phyloP scores from a whole-genome alignment of 164 flowering plant genomes.

The Dillenia suffruticosa region DNA sequence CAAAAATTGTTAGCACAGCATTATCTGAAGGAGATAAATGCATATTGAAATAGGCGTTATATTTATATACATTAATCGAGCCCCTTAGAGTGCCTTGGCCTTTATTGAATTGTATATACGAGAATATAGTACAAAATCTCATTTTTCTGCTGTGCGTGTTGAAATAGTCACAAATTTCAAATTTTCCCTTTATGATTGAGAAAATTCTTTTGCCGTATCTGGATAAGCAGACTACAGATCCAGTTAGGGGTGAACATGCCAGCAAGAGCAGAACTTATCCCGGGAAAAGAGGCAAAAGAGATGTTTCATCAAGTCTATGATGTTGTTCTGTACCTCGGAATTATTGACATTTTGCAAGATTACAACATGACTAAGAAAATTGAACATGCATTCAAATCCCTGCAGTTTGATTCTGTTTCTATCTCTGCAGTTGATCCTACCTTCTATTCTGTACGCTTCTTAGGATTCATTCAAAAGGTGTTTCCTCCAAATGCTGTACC shows the following conservation, averaged over 20 bases:
- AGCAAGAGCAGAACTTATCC: slow-evolving; percentile 82
- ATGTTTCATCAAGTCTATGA: slow-evolving; percentile 69
- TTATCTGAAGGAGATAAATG: too few relatives aligned
- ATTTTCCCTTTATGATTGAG: neutral
- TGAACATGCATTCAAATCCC: slow-evolving; percentile 88
- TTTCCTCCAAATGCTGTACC: slow-evolving; percentile 53
- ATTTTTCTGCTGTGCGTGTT: neutral
- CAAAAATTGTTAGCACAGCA: too few relatives aligned
- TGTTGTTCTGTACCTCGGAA: slow-evolving; percentile 85
- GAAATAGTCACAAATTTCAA: neutral
- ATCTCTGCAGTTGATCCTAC: slow-evolving; percentile 97
- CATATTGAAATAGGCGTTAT: too few relatives aligned
- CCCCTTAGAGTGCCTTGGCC: too few relatives aligned
- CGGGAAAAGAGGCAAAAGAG: slow-evolving; percentile 36
- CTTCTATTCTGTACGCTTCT: slow-evolving; percentile 75
- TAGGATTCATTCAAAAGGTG: slow-evolving; percentile 70
- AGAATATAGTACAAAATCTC: neutral
- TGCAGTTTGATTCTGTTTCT: slow-evolving; percentile 88
- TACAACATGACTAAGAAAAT: slow-evolving; percentile 88
- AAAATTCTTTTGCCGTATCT: neutral
- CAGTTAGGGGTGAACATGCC: slow-evolving; percentile 99
- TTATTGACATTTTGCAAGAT: slow-evolving; percentile 93
- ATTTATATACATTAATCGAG: too few relatives aligned
- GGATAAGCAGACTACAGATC: slow-evolving; percentile 75
- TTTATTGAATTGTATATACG: too few relatives aligned